Evolutionary conservation across 805 yeast genomes (phyloP), one percentile per base, ranked within the genome.

Genomic region (Clavispora santaluciae): DNA sequence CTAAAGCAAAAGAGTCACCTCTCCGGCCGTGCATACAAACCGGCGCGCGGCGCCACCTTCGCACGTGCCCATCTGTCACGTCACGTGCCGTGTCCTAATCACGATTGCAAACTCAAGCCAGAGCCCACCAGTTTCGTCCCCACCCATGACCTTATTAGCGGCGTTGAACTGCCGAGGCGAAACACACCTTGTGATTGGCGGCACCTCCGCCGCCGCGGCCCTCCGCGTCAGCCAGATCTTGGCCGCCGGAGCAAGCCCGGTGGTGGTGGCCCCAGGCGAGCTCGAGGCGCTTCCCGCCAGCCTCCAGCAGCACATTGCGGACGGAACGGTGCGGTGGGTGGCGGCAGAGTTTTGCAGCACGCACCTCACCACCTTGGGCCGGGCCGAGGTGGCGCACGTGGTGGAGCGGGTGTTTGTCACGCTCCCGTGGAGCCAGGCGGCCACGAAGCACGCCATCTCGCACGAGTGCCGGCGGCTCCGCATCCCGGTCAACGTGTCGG

Each of bases 401-500:
- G 87, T 87, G 4, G 97, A 90, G 58, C 68, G 79, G 42, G 90
- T 86, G 2, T 89, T 85, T 60, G 82, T 88, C 2, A 71, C 78
- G 12, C 54, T 78, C 3, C 62, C 72, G 1, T 42, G 55, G 11
- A 28, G 48, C 3, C 51, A 59, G 9, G 46, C 60, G 39, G 51
- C 42, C 2, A 39, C 67, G 35, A 75, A 75, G 35, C 48, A 56
- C 18, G 46, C 54, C 2, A 72, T 87, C 10, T 79, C 60, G 46
- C 51, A 64, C 1, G 65, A 55, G 28, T 87, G 96, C 62, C 61
- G 60, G 34, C 61, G 70, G 39, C 64, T 77, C 38, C 72, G 97
- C 54, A 85, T 90, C 4, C 97, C 97, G 0, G 71, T 91, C 35
- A 89, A 88, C 56, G 83, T 86, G 1, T 74, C 84, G 0, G 95